Conservation (phyloP, 1,139 yeast genomes). For the Eremothecium gossypii region DNA sequence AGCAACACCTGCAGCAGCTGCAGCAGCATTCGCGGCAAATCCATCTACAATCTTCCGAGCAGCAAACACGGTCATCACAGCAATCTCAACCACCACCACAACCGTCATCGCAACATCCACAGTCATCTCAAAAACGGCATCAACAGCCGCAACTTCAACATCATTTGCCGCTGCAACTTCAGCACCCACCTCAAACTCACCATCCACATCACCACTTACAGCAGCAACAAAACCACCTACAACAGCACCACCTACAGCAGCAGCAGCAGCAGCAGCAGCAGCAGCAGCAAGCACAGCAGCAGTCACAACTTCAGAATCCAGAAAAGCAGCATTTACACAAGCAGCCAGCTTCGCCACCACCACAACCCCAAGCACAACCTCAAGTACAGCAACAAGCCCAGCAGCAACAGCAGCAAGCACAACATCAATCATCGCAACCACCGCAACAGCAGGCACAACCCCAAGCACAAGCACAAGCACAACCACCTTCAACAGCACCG, state of each 20-base stretch:
- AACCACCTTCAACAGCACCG: neutral
- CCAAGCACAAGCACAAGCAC: neutral
- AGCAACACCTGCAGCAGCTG: too few relatives aligned
- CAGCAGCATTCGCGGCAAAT: neutral
- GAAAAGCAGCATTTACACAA: neutral
- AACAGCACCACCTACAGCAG: constrained; percentile 8
- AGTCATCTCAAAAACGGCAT: neutral
- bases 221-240: constrained; percentile 3
- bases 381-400: neutral
- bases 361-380: neutral
- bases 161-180: neutral
- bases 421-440: neutral
- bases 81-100: neutral
- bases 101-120: neutral
- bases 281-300: constrained; percentile 2
- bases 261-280: constrained; percentile 5
- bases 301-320: constrained; percentile 1
- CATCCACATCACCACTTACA: too few relatives aligned
- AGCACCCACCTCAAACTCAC: neutral
- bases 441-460: neutral
- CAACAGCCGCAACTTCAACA: neutral
- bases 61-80: neutral
- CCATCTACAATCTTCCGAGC: neutral
- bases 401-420: neutral
- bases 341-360: neutral